These are phyloP conservation scores for Coriaria nepalensis DNA, from an alignment of 306 rosid genomes.

Conservation along the genomic window DNA sequence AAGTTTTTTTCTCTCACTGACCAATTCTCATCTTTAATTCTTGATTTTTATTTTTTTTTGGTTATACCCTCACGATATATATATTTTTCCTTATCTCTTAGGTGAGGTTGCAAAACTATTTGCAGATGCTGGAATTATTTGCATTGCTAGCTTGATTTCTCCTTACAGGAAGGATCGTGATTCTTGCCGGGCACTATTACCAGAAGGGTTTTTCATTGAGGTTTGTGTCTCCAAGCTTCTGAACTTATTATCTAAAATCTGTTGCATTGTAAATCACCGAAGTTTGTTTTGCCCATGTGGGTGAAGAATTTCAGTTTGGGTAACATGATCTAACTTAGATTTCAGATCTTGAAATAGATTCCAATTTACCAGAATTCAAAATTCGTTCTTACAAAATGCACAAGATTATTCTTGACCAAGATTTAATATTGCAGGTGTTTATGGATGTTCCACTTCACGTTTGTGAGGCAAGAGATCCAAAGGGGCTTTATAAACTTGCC, in stretches of 20 bases:
- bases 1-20: constrained; percentile 12
- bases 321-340: too few relatives aligned
- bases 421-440: constrained; percentile 50
- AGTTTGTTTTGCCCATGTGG: too few relatives aligned
- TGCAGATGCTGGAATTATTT: constrained; percentile 88
- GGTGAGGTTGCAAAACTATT: constrained; percentile 97
- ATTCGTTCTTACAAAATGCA: neutral
- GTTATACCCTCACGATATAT: neutral
- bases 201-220: constrained; percentile 83
- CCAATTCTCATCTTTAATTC: neutral
- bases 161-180: constrained; percentile 82
- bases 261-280: too few relatives aligned
- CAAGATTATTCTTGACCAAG: constrained; percentile 1
- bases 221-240: constrained; percentile 20
- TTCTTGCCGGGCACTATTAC: constrained; percentile 68
- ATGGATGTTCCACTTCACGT: constrained; percentile 74
- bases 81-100: constrained; percentile 13
- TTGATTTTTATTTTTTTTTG: neutral
- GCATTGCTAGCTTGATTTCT: constrained; percentile 77
- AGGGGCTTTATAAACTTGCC: constrained; percentile 62
- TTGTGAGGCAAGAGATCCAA: constrained; percentile 89
- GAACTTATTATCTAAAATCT: neutral
- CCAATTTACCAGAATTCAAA: neutral
- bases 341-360: neutral
- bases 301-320: too few relatives aligned